Evolutionary conservation across 164 flowering plant genomes (phyloP), one percentile per base, ranked within the genome.

Genomic region (Vitis amurensis): DNA sequence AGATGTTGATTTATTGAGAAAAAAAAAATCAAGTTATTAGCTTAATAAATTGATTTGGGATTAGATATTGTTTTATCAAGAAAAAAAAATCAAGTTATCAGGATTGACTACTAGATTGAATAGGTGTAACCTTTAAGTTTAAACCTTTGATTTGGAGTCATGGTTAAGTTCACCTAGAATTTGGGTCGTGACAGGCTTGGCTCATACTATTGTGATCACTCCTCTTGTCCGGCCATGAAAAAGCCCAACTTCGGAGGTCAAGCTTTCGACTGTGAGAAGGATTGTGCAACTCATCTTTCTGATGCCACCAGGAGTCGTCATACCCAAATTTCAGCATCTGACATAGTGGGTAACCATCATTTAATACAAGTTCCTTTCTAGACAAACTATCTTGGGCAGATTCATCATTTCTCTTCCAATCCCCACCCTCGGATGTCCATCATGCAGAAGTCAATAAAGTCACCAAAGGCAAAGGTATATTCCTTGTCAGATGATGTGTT

Each of bases 391-490:
- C 98, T 59, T 76, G 88, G 37, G 70, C 29, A 77, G 81, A 73
- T 64, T 91, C 99, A 74, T 96, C 98, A 67, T 75, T 86, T 75
- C 95, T 90, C 80, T 77, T 92, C 99, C 99, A 96, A 68, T 96
- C 99, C 63, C 99, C 94, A 70, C 99, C 97, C 74, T 84, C 89
- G 84, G 95, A 93, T 48, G 95, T 77, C 98, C 98, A 96, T 50
- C 77, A 82, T 30, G 90, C 77, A 59, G 90, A 80, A 85, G 58
- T 84, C 94, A 75, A 73, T 71, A 27, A 78, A 57, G 19, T 87
- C 87, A 71, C 67, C 73, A 73, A 11, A 64, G 50, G 72, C 68
- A 76, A 71, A 65, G 29, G 71, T 59, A 74, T 47, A 47, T 53
- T 85, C 95, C 70, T 73, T 84, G 52, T 83, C 88, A 27, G 71